Percentiles rank a stretch among this genome's conserved stretches.
phyloP scores from a whole-genome alignment of 2,329 filamentous ascomycete species.

The Paramyrothecium sp. region DNA sequence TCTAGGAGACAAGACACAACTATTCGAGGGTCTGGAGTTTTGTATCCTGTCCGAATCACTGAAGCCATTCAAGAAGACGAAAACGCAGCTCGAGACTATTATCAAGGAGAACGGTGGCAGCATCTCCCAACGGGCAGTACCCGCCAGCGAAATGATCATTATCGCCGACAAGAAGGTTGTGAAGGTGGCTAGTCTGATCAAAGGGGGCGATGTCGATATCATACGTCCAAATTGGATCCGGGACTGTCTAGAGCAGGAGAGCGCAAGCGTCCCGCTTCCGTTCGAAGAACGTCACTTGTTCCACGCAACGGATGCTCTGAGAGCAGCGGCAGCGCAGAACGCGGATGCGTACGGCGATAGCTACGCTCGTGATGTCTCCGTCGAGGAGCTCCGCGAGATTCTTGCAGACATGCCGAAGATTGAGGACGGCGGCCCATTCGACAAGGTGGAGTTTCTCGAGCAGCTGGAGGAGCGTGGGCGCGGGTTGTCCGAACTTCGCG shows the following conservation, averaged over 20 bases:
- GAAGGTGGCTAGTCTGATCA: slow-evolving; percentile 80
- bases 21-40: slow-evolving; percentile 78
- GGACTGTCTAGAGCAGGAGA: slow-evolving; percentile 68
- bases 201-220: slow-evolving; percentile 68
- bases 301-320: slow-evolving; percentile 58
- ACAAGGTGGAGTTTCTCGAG: slow-evolving; percentile 44
- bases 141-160: slow-evolving; percentile 62
- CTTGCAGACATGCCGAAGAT: slow-evolving; percentile 50
- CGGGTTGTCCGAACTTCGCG: slow-evolving; percentile 47
- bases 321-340: slow-evolving; percentile 55
- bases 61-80: slow-evolving; percentile 69
- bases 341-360: slow-evolving; percentile 81
- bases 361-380: slow-evolving; percentile 68
- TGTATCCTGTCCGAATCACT: slow-evolving; percentile 78
- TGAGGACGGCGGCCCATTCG: slow-evolving; percentile 38
- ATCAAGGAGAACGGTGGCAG: slow-evolving; percentile 82
- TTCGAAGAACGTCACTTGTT: slow-evolving; percentile 68
- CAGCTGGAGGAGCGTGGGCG: slow-evolving; percentile 57
- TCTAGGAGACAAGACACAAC: slow-evolving; percentile 53
- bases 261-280: slow-evolving; percentile 61
- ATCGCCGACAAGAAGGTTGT: slow-evolving; percentile 79
- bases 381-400: slow-evolving; percentile 59
- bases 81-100: slow-evolving; percentile 74
- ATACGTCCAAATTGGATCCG: slow-evolving; percentile 79
- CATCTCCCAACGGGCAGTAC: slow-evolving; percentile 71